Evolutionary conservation across 495 filamentous ascomycete species (phyloP).

Genomic region (Penicillium coprophilum): DNA sequence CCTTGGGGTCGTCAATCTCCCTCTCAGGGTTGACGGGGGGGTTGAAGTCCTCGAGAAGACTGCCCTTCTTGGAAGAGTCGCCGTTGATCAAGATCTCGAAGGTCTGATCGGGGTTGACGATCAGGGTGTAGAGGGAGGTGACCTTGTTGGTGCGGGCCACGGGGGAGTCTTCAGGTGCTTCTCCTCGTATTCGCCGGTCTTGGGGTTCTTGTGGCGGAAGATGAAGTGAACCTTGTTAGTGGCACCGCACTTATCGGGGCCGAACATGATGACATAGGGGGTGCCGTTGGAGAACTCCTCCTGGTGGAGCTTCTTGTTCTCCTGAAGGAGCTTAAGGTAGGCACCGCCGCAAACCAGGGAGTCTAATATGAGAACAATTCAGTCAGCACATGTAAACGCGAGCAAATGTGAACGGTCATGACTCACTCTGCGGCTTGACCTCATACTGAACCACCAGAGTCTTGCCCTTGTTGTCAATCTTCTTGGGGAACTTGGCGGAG

Average conservation of each 20-base stretch:
- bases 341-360: conserved; percentile 98
- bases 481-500: conserved; percentile 96
- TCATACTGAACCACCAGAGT: conserved; percentile 97
- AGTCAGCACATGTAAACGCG: neutral
- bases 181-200: conserved; percentile 99
- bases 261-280: conserved; percentile 99
- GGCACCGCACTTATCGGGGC: conserved; percentile 97
- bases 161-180: conserved; percentile 92
- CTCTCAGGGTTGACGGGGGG: conserved; percentile 90
- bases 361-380: conserved; percentile 48
- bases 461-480: conserved; percentile 96
- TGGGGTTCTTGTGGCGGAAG: conserved; percentile 99
- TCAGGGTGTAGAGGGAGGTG: conserved; percentile 90
- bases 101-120: conserved; percentile 93
- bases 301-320: conserved; percentile 93
- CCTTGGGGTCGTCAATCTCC: conserved; percentile 96
- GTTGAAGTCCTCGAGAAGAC: conserved; percentile 89
- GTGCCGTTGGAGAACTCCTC: conserved; percentile 98
- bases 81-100: conserved; percentile 90
- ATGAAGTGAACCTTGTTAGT: conserved; percentile 99
- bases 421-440: conserved; percentile 96
- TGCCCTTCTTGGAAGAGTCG: conserved; percentile 79
- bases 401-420: neutral
- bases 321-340: conserved; percentile 98
- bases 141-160: conserved; percentile 85